Evolutionary conservation across 108 stramenopile genomes (phyloP).

Genomic region (Chaetoceros tenuissimus): DNA sequence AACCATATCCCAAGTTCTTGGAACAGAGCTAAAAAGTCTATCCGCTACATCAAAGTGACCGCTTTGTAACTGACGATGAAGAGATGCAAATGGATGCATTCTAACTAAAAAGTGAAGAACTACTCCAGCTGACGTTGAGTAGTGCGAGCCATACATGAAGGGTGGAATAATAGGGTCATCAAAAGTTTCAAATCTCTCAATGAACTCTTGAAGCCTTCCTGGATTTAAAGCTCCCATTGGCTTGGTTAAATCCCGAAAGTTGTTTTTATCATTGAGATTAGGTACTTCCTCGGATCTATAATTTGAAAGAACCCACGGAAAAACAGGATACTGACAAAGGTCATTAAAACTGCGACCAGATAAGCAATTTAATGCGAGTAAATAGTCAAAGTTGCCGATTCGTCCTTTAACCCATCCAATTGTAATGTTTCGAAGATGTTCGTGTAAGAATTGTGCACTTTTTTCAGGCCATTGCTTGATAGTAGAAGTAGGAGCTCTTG

Average conservation of each 20-base stretch:
- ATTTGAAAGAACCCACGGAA: constrained; percentile 97
- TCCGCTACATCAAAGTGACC: constrained; percentile 98
- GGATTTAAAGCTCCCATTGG: constrained; percentile 94
- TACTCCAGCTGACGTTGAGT: constrained; percentile 95
- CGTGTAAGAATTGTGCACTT: constrained; percentile 72
- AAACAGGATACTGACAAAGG: constrained; percentile 97
- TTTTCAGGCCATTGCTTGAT: constrained; percentile 89
- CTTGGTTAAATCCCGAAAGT: constrained; percentile 91
- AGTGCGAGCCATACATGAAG: constrained; percentile 98
- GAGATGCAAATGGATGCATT: constrained; percentile 87
- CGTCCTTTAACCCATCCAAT: constrained; percentile 86
- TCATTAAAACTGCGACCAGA: constrained; percentile 96
- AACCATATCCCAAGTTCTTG: constrained; percentile 89
- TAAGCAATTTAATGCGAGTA: constrained; percentile 88
- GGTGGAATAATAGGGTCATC: constrained; percentile 90
- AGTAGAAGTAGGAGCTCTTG: constrained; percentile 67
- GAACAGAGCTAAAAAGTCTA: constrained; percentile 91
- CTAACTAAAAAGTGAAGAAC: constrained; percentile 95
- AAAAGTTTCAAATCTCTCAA: constrained; percentile 88
- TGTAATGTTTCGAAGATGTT: constrained; percentile 71
- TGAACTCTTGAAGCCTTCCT: constrained; percentile 81
- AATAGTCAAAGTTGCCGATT: constrained; percentile 95
- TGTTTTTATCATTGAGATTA: constrained; percentile 70
- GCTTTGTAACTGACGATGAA: constrained; percentile 89
- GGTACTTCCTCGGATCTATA: constrained; percentile 83